Evolutionary conservation across 176 grass and related monocot species (phyloP), one percentile per base, ranked within the genome.

Genomic region (Typha latifolia): DNA sequence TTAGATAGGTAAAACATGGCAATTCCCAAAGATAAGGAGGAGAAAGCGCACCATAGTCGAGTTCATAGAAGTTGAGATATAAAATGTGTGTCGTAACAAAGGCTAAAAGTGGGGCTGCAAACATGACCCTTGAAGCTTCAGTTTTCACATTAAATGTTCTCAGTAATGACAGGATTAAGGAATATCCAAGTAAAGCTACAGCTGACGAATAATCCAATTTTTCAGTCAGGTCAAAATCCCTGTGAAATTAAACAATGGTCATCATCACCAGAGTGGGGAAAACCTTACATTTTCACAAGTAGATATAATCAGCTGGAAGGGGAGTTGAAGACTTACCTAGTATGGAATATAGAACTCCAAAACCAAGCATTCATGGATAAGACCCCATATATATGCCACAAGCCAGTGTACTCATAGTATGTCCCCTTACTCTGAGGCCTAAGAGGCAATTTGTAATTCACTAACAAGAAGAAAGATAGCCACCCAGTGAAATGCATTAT

Each of bases 11-110:
- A 59, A 79, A 66, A 12, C 7, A 69, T 66, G 43, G 12, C 8
- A 66, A 61, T 26, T 50, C 0, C 66, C 59, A 9, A 68, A 62
- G 77, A 73, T 12, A 69, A 80, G 61, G 47, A 69, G 43, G 68
- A 64, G 34, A 43, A 66, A 80, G 9, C 70, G 85, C 74, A 92
- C 93, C 93, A 75, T 97, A 92, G 70, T 89, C 75, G 62, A 92
- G 82, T 20, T 89, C 71, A 14, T 97, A 97, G 69, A 92, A 97
- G 72, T 97, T 97, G 63, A 97, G 93, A 77, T 86, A 97, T 63
- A 97, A 82, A 51, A 92, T 89, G 66, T 97, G 93, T 31, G 93
- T 97, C 26, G 93, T 97, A 69, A 97, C 85, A 9, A 97, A 97
- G 61, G 93, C 93, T 64, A 97, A 79, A 80, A 97, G 86, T 74